Evolutionary conservation across 176 grass and related monocot species (phyloP), one percentile per base, ranked within the genome.

Genomic region (Eragrostis curvula): DNA sequence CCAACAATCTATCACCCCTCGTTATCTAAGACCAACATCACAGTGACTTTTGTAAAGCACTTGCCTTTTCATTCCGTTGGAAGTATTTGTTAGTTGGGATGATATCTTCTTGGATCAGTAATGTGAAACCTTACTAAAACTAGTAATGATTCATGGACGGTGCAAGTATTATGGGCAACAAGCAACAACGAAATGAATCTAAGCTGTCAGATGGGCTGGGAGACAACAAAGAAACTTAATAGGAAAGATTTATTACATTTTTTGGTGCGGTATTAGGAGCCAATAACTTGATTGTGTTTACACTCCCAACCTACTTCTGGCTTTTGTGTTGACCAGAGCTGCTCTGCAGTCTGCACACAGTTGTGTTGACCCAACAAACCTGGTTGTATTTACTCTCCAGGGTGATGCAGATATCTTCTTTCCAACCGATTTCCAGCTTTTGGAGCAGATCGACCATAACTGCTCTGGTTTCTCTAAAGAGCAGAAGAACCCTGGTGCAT

Each of bases 381-480:
- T 57, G 40, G 40, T 74, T 85, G 70, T 68, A 67, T 77, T 72
- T 67, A 79, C 70, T 73, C 59, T 21, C 21, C 89, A 98, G 96
- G 96, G 96, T 65, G 88, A 98, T 73, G 85, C 96, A 29, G 96
- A 98, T 86, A 96, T 98, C 81, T 96, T 96, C 82, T 96, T 98
- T 77, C 93, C 96, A 60, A 96, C 93, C 65, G 87, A 98, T 84
- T 98, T 96, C 78, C 84, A 79, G 89, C 85, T 98, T 43, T 86
- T 98, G 74, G 90, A 95, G 87, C 75, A 70, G 75, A 96, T 98
- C 4, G 93, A 98, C 73, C 93, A 98, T 95, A 36, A 83, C 63
- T 95, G 85, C 87, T 88, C 96, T 86, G 89, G 83, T 36, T 98
- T 92, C 74, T 91, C 66, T 69, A 87, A 80, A 66, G 79, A 91